These are phyloP conservation scores for Paspalum vaginatum DNA, from an alignment of 176 grass and related monocot genomes.

Conservation along the genomic window DNA sequence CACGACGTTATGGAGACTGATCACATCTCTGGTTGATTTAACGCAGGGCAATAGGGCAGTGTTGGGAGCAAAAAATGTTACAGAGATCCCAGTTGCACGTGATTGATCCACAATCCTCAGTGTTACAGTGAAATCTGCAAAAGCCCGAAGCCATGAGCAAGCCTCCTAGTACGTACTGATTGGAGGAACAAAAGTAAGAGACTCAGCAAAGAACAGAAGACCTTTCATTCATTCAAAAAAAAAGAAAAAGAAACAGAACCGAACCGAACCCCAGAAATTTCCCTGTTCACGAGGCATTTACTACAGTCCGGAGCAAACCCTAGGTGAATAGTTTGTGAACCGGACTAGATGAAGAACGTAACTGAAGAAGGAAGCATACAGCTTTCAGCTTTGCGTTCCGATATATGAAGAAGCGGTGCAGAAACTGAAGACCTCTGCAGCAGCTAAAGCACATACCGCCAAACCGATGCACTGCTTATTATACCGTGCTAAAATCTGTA, in stretches of 20 bases:
- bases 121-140: constrained; percentile 66
- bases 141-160: neutral
- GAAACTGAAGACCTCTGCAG: too few species aligned
- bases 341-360: neutral
- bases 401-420: too few species aligned
- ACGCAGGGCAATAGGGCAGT: constrained; percentile 53
- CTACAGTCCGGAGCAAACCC: neutral
- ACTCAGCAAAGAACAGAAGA: neutral
- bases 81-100: constrained; percentile 52
- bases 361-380: neutral
- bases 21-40: constrained; percentile 67
- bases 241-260: neutral
- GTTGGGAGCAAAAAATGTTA: constrained; percentile 58
- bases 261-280: neutral
- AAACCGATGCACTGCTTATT: neutral
- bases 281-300: neutral
- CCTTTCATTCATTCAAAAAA: neutral
- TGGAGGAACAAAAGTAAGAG: neutral
- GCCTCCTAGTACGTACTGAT: neutral
- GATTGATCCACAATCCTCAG: constrained; percentile 72
- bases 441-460: neutral
- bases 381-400: too few species aligned
- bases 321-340: neutral
- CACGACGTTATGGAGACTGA: constrained; percentile 69
- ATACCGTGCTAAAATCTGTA: neutral